Evolutionary conservation across 768 basidiomycete genomes (phyloP).

Genomic region (Russula sp.): DNA sequence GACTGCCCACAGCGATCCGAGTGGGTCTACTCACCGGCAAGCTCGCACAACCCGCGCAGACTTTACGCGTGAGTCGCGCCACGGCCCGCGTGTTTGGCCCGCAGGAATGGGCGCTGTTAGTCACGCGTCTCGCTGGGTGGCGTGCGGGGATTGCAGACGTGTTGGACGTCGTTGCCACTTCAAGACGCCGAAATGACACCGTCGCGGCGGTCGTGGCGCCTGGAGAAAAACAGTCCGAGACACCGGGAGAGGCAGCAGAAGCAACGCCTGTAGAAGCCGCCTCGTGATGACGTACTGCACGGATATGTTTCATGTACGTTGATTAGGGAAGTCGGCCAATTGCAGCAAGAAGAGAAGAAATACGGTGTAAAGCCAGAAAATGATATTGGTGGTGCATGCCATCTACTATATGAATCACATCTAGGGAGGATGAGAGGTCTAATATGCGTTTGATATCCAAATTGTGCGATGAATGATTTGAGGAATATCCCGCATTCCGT

Average conservation of each 20-base stretch:
- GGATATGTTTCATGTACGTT: constrained; percentile 1
- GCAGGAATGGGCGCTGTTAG: constrained; percentile 76
- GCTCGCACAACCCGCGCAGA: constrained; percentile 76
- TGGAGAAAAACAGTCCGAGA: constrained; percentile 12
- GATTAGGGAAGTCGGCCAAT: neutral
- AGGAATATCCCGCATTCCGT: neutral
- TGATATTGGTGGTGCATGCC: neutral
- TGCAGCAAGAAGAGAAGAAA: neutral
- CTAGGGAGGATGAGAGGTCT: neutral
- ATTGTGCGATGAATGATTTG: neutral
- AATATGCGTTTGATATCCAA: constrained; percentile 11
- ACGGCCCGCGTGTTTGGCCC: constrained; percentile 72
- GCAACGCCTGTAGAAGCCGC: constrained; percentile 18
- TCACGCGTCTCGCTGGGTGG: constrained; percentile 74
- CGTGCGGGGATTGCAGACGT: constrained; percentile 67
- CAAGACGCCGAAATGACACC: constrained; percentile 43
- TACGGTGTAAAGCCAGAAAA: neutral
- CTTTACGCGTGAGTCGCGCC: constrained; percentile 68
- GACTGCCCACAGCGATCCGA: constrained; percentile 60
- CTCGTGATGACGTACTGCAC: constrained; percentile 2
- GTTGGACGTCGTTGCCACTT: constrained; percentile 63
- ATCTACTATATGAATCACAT: constrained; percentile 6
- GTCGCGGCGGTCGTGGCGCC: constrained; percentile 24
- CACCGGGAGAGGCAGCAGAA: neutral
- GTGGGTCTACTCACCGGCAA: constrained; percentile 76